These are phyloP conservation scores for Spongispora temasekensis DNA, from an alignment of 1,284 basidiomycete genomes.

Conservation along the genomic window DNA sequence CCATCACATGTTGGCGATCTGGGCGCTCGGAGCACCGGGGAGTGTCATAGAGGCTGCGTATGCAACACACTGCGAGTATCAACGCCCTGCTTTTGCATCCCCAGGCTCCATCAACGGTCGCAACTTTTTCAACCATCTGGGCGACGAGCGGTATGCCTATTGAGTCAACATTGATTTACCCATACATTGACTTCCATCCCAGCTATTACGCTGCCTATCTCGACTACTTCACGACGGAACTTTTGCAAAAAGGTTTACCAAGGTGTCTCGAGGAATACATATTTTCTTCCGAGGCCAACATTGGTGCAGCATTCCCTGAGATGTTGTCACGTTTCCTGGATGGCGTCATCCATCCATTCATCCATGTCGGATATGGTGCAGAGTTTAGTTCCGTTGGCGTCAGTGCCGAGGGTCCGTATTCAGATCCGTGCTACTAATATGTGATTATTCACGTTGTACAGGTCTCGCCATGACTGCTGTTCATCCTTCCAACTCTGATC, in stretches of 20 bases:
- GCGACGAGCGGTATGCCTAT: conserved; percentile 28
- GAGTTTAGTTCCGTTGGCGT: conserved; percentile 38
- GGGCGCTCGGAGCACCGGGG: conserved; percentile 43
- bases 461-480: conserved; percentile 49
- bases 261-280: conserved; percentile 30
- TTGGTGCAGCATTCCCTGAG: conserved; percentile 16
- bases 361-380: conserved; percentile 39
- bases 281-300: conserved; percentile 34
- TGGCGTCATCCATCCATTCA: conserved; percentile 39
- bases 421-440: too few relatives aligned
- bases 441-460: conserved; percentile 15
- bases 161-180: neutral
- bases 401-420: conserved; percentile 35
- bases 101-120: conserved; percentile 32
- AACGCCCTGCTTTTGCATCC: conserved; percentile 38
- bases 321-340: conserved; percentile 38
- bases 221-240: conserved; percentile 32
- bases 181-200: neutral
- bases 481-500: conserved; percentile 28
- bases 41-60: conserved; percentile 44
- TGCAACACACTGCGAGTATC: conserved; percentile 34
- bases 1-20: conserved; percentile 44
- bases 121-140: conserved; percentile 28
- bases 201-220: conserved; percentile 40
- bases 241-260: conserved; percentile 25